These are phyloP conservation scores for Candida parachauliodes DNA, from an alignment of 805 yeast genomes.

Conservation along the genomic window DNA sequence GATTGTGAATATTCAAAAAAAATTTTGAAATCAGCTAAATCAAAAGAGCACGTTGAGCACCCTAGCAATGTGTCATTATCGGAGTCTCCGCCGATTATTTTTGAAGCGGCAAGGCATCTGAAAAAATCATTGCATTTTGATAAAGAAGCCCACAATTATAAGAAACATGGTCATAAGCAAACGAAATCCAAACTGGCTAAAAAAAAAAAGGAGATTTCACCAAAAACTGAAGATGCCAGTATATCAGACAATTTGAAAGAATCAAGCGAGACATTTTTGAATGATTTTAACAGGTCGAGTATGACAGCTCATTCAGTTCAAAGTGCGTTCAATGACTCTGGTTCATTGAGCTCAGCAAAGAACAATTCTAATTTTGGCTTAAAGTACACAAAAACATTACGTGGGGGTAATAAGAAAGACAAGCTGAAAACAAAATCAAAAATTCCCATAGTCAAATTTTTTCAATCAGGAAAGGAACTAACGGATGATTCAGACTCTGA, in stretches of 20 bases:
- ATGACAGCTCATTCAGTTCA: too few species aligned
- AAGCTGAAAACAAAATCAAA: conserved; percentile 9
- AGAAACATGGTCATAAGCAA: neutral
- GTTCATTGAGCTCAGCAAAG: neutral
- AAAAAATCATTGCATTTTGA: conserved; percentile 13
- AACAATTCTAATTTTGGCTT: conserved; percentile 1
- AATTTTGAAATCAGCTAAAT: conserved; percentile 17
- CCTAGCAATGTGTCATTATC: conserved; percentile 6
- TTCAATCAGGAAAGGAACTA: conserved; percentile 9
- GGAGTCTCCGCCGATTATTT: conserved; percentile 31
- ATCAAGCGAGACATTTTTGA: neutral
- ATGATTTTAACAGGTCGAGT: neutral
- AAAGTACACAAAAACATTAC: conserved; percentile 3
- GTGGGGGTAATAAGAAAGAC: neutral
- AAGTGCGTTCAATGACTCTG: neutral
- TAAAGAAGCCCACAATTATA: neutral
- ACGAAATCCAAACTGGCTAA: neutral
- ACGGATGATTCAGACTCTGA: conserved; percentile 9
- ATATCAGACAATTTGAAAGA: neutral
- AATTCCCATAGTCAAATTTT: conserved; percentile 12
- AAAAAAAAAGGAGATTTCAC: neutral
- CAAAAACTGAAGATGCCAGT: neutral
- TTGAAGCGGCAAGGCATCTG: conserved; percentile 21
- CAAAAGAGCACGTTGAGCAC: conserved; percentile 6
- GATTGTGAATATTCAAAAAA: conserved; percentile 19